phyloP scores from a whole-genome alignment of 805 yeast genomes.

The Ogataea henricii region DNA sequence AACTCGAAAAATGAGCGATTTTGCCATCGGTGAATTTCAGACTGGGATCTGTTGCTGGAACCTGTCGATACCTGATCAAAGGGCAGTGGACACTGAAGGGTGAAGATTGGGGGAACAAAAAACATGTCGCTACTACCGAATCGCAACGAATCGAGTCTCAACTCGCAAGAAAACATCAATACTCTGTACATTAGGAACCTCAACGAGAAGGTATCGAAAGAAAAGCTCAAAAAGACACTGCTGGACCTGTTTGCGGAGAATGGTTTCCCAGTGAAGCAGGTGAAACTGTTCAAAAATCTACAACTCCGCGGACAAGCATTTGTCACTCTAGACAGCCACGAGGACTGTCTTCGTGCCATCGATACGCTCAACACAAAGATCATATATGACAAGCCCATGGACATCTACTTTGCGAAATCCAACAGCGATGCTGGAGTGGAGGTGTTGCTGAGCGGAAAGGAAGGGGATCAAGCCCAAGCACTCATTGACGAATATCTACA shows the following conservation, averaged over 20 bases:
- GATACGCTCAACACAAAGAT: conserved; percentile 42
- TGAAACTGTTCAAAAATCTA: conserved; percentile 62
- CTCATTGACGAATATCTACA: conserved; percentile 25
- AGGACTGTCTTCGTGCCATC: conserved; percentile 48
- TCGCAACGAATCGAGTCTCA: background rate
- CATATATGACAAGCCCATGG: conserved; percentile 51
- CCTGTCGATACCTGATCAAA: background rate
- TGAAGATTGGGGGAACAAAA: no score
- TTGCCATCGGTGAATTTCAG: no score
- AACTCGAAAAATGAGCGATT: no score
- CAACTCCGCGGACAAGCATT: conserved; percentile 83
- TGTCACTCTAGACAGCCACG: conserved; percentile 50
- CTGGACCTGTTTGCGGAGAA: conserved; percentile 48
- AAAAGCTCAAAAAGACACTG: conserved; percentile 49
- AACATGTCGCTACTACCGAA: background rate
- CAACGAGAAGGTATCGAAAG: conserved; percentile 65
- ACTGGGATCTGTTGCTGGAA: no score
- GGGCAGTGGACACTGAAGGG: no score
- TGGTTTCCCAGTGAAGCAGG: conserved; percentile 41
- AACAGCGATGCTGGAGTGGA: conserved; percentile 43
- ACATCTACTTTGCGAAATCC: conserved; percentile 43
- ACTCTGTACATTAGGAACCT: conserved; percentile 67
- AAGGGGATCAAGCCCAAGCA: conserved; percentile 13
- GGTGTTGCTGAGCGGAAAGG: conserved; percentile 4
- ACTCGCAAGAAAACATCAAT: conserved; percentile 16